A percentile compares a stretch with the other conserved stretches of the same genome.
Evolutionary conservation across 805 yeast genomes (phyloP).

Genomic region (Groenewaldozyma tartarivorans): DNA sequence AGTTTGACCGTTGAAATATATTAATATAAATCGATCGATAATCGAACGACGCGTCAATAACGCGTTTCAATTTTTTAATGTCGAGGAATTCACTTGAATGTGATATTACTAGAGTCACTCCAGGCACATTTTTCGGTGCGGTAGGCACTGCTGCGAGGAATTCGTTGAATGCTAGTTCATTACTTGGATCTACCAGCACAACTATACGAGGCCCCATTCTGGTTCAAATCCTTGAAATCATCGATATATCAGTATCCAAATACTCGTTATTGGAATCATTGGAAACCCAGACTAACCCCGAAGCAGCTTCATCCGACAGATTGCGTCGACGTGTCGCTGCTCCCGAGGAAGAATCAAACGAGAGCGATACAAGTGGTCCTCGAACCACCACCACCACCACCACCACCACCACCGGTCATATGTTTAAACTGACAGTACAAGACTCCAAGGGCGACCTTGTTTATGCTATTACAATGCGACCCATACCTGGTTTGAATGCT

Average conservation of each 20-base stretch:
- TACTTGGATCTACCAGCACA: not conserved
- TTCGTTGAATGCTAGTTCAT: not conserved
- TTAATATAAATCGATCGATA: too few species aligned
- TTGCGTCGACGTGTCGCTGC: slow-evolving; percentile 1
- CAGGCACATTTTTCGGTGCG: not conserved
- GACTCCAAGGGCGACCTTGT: slow-evolving; percentile 11
- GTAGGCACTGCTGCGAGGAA: not conserved
- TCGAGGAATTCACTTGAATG: not conserved
- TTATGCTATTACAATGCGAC: slow-evolving; percentile 8
- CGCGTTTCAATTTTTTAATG: too few species aligned
- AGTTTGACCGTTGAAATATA: too few species aligned
- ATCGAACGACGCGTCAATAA: too few species aligned
- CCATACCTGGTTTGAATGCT: slow-evolving; percentile 4
- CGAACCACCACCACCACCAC: too few species aligned
- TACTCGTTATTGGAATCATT: slow-evolving; percentile 21
- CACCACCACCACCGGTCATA: not conserved
- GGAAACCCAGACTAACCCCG: slow-evolving; percentile 2
- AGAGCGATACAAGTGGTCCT: not conserved
- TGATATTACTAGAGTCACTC: not conserved
- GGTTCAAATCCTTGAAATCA: slow-evolving; percentile 16
- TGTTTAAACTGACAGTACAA: slow-evolving; percentile 12
- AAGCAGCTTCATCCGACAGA: slow-evolving; percentile 6
- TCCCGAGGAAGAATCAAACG: slow-evolving; percentile 2
- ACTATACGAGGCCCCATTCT: slow-evolving; percentile 10
- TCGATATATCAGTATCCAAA: slow-evolving; percentile 21